Percentiles rank a stretch among this genome's conserved stretches.
Conservation (phyloP, 2,329 filamentous ascomycete species). For the Seiridium unicorne region DNA sequence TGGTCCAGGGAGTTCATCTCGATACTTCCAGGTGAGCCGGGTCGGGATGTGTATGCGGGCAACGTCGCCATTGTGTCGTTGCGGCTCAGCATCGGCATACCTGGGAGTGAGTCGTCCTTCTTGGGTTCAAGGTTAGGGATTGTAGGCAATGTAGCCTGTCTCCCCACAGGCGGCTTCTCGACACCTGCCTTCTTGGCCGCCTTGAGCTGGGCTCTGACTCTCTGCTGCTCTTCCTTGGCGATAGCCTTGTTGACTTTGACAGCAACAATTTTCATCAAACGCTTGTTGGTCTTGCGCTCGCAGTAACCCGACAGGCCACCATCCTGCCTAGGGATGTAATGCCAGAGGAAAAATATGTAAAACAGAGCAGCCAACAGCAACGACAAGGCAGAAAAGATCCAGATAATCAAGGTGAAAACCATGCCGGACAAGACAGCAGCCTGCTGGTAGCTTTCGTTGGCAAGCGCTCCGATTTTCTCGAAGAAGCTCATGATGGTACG, state of each 20-base stretch:
- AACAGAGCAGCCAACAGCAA: conserved; percentile 74
- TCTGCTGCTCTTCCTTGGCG: conserved; percentile 69
- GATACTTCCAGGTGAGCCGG: conserved; percentile 50
- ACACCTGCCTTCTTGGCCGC: conserved; percentile 51
- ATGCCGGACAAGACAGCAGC: conserved; percentile 84
- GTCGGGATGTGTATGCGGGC: conserved; percentile 60
- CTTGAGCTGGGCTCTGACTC: conserved; percentile 48
- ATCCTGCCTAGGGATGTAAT: conserved; percentile 82
- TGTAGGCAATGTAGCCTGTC: conserved; percentile 68
- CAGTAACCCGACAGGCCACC: conserved; percentile 84
- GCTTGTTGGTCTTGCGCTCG: conserved; percentile 83
- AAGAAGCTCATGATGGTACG: conserved; percentile 75
- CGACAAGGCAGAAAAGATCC: conserved; percentile 77
- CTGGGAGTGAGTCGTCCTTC: conserved; percentile 50
- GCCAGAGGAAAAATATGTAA: conserved; percentile 87
- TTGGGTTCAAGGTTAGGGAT: conserved; percentile 42
- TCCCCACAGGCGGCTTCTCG: conserved; percentile 46
- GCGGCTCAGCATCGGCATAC: conserved; percentile 58
- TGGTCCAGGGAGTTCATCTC: conserved; percentile 54
- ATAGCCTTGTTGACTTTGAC: conserved; percentile 87
- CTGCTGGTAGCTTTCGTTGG: conserved; percentile 72
- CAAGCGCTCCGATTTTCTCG: conserved; percentile 73
- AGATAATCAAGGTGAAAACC: conserved; percentile 88
- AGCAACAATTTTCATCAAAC: conserved; percentile 80
- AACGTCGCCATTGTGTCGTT: conserved; percentile 62